Evolutionary conservation across 148 eudicot species (phyloP).

Genomic region (Selenicereus undatus): DNA sequence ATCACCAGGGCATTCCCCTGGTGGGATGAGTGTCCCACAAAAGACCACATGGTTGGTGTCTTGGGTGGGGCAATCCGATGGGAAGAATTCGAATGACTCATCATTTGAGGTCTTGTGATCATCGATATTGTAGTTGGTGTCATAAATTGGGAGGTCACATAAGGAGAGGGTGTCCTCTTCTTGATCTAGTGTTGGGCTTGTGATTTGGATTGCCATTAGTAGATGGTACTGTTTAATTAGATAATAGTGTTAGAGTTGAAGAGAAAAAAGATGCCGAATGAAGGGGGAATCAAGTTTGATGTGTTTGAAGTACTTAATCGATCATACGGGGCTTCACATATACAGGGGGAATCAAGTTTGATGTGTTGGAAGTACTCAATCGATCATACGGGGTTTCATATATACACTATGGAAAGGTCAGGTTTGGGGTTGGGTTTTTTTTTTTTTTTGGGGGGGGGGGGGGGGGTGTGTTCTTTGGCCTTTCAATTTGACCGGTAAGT

Average conservation of each 20-base stretch:
- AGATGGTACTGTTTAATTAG: background rate
- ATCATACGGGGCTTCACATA: too few relatives aligned
- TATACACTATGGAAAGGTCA: too few relatives aligned
- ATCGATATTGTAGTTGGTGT: background rate
- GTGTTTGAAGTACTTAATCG: too few relatives aligned
- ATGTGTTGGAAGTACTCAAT: too few relatives aligned
- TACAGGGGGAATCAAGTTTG: too few relatives aligned
- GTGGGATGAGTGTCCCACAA: constrained; percentile 24
- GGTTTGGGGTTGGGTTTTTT: too few relatives aligned
- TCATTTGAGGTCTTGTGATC: background rate
- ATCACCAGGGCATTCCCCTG: background rate
- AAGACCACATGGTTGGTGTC: constrained; percentile 14
- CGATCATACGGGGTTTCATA: too few relatives aligned
- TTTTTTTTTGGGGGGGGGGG: too few relatives aligned
- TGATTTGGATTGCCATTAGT: background rate
- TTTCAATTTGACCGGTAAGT: too few relatives aligned
- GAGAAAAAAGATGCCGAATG: too few relatives aligned
- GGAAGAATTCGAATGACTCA: constrained; percentile 23
- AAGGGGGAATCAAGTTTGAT: too few relatives aligned
- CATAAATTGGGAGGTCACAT: background rate
- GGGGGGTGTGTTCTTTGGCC: too few relatives aligned
- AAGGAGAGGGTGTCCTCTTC: background rate
- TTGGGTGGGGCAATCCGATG: background rate
- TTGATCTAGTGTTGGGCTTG: background rate
- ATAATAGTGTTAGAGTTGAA: background rate